Evolutionary conservation across 805 yeast genomes (phyloP), one percentile per base, ranked within the genome.

Genomic region (Metschnikowia cubensis): DNA sequence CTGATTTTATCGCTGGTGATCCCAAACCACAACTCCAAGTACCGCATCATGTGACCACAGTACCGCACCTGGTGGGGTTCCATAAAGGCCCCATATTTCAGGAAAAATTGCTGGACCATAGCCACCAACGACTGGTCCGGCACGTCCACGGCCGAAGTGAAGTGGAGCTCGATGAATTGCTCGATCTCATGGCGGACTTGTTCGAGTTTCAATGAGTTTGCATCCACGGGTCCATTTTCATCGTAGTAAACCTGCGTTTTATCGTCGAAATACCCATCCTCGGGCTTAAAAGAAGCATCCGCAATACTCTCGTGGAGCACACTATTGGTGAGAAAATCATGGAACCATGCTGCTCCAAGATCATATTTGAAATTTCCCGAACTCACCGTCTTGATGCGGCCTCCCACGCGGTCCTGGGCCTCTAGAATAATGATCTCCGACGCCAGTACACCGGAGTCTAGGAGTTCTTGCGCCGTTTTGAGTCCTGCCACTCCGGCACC

Each of bases 301-400:
- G 55, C 55, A 7, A 64, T 65, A 6, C 73, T 82, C 49, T 77
- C 79, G 40, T 77, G 75, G 58, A 88, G 84, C 20, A 87, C 69
- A 2, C 77, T 75, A 62, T 90, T 90, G 33, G 77, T 73, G 36
- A 89, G 67, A 0, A 90, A 81, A 56, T 89, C 96, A 62, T 90
- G 97, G 61, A 87, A 87, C 97, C 97, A 90, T 4, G 90, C 80
- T 0, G 96, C 96, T 0, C 97, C 97, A n/a, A 89, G 55, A 62
- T 89, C 96, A 38, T 51, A 51, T 58, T 85, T 84, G 2, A 67
- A 60, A 25, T 59, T 50, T 2, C 65, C 64, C 6, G 56, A 35
- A n/a, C 51, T 51, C 22, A 47, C 44, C 25, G 68, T 63, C 18
- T 45, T 32, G 49, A 64, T 54, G 1, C 68, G 45, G 14, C 68